Base-by-base conservation (phyloP, 2,329 filamentous ascomycete species). In the Venturia effusa region DNA sequence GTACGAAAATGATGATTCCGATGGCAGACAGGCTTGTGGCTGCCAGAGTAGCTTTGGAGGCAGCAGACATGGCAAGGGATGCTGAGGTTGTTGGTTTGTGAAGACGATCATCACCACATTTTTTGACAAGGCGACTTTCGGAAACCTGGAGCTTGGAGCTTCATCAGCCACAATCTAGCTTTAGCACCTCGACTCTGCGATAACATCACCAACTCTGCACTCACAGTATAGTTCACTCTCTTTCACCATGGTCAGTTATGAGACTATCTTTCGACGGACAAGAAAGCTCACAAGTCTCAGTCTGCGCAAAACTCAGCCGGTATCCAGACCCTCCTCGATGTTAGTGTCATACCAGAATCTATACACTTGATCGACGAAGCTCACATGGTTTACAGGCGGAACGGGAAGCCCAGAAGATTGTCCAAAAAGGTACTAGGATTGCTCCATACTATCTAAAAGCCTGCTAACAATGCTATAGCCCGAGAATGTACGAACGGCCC, bases 241-340 rank as follows among this genome's bases (percentile, higher is more conserved):
- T 41, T 41, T 60, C 37, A 15, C 54, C 27, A 60, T 60, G 59
- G 59, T 60, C 15, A 41, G 59, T 51, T 27, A 51, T 22, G 22
- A 13, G 8, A 22, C 24, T 19, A 19, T 45, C 22, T 10, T 10
- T 11, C 10, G 22, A 8, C 22, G 13, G 24, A 27, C 30, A 55
- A 34, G 22, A 57, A 32, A n/a, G 51, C 51, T 57, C n/a, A 57
- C 27, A 34, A 1, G 22, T 57, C 30, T 71, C 74, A 97, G 93
- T 94, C 94, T 76, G 94, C 93, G 75, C 94, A 97, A 81, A 97
- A 97, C 83, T 97, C 94, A 69, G 88, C 90, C 73, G 94, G 94
- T 78, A 99, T 99, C 76, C 93, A 97, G 80, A 97, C 93, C 75
- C 87, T 99, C 74, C 91, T 99, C 80, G 94, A 97, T 80, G 94